phyloP scores from a whole-genome alignment of 148 eudicot genomes.

The Selenicereus undatus region DNA sequence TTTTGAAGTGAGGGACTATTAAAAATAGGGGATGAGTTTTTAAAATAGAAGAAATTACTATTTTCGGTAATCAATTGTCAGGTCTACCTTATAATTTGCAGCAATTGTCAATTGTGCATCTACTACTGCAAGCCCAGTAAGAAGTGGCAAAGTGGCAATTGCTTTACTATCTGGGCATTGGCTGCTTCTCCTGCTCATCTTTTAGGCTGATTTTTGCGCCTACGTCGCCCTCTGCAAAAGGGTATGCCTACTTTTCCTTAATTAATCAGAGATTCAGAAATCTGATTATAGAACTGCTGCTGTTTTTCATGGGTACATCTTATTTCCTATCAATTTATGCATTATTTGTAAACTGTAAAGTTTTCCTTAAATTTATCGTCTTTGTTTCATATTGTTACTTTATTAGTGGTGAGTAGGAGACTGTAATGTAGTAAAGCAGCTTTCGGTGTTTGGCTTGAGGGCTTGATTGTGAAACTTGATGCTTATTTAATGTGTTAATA shows the following conservation, averaged over 20 bases:
- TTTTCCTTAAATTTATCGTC: background rate
- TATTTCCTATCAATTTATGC: background rate
- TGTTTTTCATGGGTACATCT: background rate
- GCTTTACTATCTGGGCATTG: background rate
- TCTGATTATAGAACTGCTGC: background rate
- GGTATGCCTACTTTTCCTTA: constrained; percentile 1
- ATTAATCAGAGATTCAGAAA: background rate
- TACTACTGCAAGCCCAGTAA: background rate
- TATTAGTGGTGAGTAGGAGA: background rate
- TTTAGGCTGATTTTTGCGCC: background rate
- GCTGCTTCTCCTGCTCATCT: background rate
- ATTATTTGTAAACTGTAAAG: background rate
- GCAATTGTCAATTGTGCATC: background rate
- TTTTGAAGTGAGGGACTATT: no score
- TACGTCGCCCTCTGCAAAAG: background rate
- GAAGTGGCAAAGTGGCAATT: constrained; percentile 11
- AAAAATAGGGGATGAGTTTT: no score
- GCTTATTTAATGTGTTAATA: background rate
- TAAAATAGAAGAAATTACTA: no score
- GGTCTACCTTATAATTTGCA: no score
- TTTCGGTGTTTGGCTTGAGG: no score
- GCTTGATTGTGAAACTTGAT: background rate
- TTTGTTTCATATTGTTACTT: background rate
- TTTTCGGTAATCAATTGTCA: no score
- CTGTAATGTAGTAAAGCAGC: no score